Evolutionary conservation across 2,329 filamentous ascomycete species (phyloP).

Genomic region (Scedosporium aurantiacum): DNA sequence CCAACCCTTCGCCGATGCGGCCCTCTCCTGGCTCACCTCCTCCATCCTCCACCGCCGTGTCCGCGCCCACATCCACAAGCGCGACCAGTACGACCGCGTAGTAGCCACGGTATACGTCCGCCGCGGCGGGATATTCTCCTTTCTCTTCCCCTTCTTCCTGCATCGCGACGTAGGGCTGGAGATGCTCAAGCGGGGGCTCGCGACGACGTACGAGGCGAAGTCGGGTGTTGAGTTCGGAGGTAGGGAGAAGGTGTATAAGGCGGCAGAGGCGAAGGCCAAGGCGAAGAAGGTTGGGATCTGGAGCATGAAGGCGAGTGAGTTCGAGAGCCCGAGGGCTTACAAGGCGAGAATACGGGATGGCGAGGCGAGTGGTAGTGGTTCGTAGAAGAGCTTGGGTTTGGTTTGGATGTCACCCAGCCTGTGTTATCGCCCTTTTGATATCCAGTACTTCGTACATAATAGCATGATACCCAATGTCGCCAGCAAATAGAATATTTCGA

Average conservation of each 20-base stretch:
- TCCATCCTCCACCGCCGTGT: slow-evolving; percentile 65
- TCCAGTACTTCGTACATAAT: not conserved
- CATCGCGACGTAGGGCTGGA: slow-evolving; percentile 75
- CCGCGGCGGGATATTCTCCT: slow-evolving; percentile 17
- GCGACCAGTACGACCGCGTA: slow-evolving; percentile 86
- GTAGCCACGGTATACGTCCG: slow-evolving; percentile 77
- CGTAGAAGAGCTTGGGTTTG: not conserved
- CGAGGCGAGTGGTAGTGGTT: not conserved
- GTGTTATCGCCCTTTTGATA: not conserved
- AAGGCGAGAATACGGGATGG: slow-evolving; percentile 40
- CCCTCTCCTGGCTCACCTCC: slow-evolving; percentile 64
- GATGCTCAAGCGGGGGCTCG: slow-evolving; percentile 76
- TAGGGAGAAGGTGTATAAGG: slow-evolving; percentile 50
- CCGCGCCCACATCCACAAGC: slow-evolving; percentile 69
- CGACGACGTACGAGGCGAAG: slow-evolving; percentile 91
- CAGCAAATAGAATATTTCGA: not conserved
- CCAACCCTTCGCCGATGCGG: slow-evolving; percentile 75
- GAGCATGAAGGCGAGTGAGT: slow-evolving; percentile 49
- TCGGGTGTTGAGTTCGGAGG: slow-evolving; percentile 79
- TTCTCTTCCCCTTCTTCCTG: slow-evolving; percentile 52
- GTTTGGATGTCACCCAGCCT: not conserved
- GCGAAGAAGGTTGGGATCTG: slow-evolving; percentile 61
- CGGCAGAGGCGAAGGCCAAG: slow-evolving; percentile 57
- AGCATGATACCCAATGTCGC: not conserved
- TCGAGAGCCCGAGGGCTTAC: slow-evolving; percentile 80